Evolutionary conservation across 164 flowering plant species (phyloP), one percentile per base, ranked within the genome.

Genomic region (Echeveria elegans): DNA sequence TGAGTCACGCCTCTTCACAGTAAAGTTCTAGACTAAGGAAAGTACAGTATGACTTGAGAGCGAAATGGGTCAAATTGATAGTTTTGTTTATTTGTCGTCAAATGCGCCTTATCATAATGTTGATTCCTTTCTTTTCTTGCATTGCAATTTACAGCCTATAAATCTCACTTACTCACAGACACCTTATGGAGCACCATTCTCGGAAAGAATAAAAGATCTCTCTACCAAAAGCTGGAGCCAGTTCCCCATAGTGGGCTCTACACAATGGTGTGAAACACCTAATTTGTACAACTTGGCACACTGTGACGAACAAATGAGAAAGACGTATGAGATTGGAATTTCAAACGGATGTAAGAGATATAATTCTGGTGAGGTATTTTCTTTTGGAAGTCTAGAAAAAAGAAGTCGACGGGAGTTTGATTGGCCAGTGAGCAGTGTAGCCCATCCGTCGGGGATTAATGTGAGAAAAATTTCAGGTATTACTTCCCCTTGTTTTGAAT

Each of bases 201-300:
- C 86, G n/a, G 91, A 86, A 63, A 80, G 87, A 76, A 74, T 83
- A 48, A 84, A 80, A 74, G 96, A 89, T 65, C 64, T 77, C 36
- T 79, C 96, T 68, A 38, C 66, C 36, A 89, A 80, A 71, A 79
- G 70, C 67, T 88, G 90, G 93, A 82, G 60, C 69, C 82, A 82
- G 37, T 67, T 79, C 61, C 74, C 83, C 64, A 83, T 84, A 62
- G 74, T 89, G 64, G 87, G 86, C 64, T 80, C 86, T 64, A 81
- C 82, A 61, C 92, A 82, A 26, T 82, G 88, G 89, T 78, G 76
- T 63, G 92, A 82, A 70, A 79, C 83, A 45, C 82, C 86, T 36
- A 82, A 56, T 77, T 32, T 84, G 48, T 84, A 84, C 74, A 79
- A 73, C 69, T 64, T 68, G 70, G 56, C 71, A 71, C 84, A 79